Conservation (phyloP, 805 yeast species). For the Suhomyces faveliae region DNA sequence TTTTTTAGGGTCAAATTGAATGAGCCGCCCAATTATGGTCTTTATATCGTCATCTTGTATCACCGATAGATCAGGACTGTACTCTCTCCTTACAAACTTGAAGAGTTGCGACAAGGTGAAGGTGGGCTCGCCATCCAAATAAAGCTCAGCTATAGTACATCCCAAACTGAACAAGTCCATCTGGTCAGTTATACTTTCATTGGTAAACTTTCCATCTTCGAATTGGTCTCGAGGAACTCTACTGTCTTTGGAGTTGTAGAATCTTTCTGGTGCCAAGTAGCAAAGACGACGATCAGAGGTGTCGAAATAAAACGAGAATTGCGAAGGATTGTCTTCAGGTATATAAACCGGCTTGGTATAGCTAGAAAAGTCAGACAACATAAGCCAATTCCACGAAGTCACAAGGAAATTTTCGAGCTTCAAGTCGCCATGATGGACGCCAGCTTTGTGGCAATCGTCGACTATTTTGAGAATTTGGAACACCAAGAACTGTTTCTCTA, state of each 20-base stretch:
- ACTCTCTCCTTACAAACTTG: constrained; percentile 72
- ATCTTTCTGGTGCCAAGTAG: constrained; percentile 93
- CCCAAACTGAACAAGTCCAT: constrained; percentile 86
- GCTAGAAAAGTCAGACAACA: constrained; percentile 78
- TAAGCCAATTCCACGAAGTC: constrained; percentile 86
- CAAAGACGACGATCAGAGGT: constrained; percentile 84
- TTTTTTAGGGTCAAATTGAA: constrained; percentile 57
- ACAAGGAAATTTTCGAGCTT: constrained; percentile 86
- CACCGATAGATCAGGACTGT: constrained; percentile 58
- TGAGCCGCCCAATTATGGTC: constrained; percentile 61
- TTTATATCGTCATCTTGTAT: constrained; percentile 52
- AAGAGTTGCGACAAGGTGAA: constrained; percentile 86
- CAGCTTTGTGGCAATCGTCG: constrained; percentile 57
- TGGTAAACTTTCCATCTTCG: constrained; percentile 24
- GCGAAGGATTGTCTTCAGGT: constrained; percentile 93
- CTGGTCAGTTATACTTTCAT: constrained; percentile 44
- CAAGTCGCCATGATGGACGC: constrained; percentile 83
- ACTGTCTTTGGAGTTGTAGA: constrained; percentile 38
- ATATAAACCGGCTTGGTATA: constrained; percentile 74
- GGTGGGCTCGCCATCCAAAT: constrained; percentile 80
- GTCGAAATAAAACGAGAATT: constrained; percentile 88
- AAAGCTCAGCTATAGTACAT: constrained; percentile 88
- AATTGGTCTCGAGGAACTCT: constrained; percentile 17
- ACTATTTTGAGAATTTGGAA: constrained; percentile 74
- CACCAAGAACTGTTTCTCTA: constrained; percentile 81